Evolutionary conservation across 2,329 filamentous ascomycete genomes (phyloP), one percentile per base, ranked within the genome.

Genomic region (Pseudogymnoascus pannorum): DNA sequence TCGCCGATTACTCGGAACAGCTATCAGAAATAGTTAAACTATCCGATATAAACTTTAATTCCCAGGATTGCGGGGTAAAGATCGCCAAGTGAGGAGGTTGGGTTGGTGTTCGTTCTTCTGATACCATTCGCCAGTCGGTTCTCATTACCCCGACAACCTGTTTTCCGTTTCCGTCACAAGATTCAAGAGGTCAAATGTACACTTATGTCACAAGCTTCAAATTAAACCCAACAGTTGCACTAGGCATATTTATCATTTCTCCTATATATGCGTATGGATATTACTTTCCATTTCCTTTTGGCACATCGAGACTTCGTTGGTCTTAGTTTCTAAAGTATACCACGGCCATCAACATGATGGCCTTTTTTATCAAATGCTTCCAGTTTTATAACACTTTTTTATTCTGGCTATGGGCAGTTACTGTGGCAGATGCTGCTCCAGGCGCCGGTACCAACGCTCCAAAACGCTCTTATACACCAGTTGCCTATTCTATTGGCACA

Each of bases 81-180:
- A 54, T 54, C 48, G 48, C 26, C 48, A 54, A 8, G 26, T 33
- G 48, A 54, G 24, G 26, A 33, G 26, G 48, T 54, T 54, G 48
- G 48, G n/a, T 4, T 54, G 26, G 14, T 51, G n/a, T n/a, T n/a
- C n/a, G n/a, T 16, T 24, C 24, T 54, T 31, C 48, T 54, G 26
- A 54, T 33, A 54, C 48, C 48, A 54, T 54, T 54, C 48, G 48
- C 26, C 26, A 20, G 26, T 54, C 48, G 48, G 48, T 14, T 54
- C 26, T 54, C 48, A 54, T 54, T 54, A 54, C 48, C 48, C 48
- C 48, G 26, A 33, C 48, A 54, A 54, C 48, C 26, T 54, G 48
- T 54, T 54, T 33, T 54, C 16, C 26, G n/a, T 20, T 54, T 54
- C 26, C 48, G 48, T 54, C 48, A 54, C 48, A 16, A 54, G 48